A percentile compares a stretch with the other conserved stretches of the same genome.
These are phyloP conservation scores for Gossypium herbaceum DNA, from an alignment of 345 rosid species.

Conservation along the genomic window DNA sequence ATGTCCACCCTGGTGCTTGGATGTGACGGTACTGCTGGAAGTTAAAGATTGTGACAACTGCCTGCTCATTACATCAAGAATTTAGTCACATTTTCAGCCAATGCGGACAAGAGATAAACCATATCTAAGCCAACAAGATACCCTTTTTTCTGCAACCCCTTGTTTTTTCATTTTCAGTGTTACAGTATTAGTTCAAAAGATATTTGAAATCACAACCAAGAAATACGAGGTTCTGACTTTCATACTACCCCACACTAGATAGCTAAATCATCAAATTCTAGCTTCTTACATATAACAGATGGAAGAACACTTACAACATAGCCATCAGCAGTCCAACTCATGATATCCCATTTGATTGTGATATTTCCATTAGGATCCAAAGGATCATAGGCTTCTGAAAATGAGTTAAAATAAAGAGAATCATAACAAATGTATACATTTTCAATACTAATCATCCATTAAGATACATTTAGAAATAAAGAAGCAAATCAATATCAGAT, in stretches of 20 bases:
- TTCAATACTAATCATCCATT: not conserved
- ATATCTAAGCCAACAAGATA: not conserved
- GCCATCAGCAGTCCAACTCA: conserved; percentile 83
- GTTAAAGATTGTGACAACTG: conserved; percentile 65
- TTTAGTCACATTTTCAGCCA: conserved; percentile 6
- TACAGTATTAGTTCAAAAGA: not conserved
- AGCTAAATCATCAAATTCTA: conserved; percentile 1
- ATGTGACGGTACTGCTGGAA: conserved; percentile 91
- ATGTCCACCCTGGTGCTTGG: conserved; percentile 72
- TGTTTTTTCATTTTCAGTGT: not conserved
- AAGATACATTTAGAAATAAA: not conserved
- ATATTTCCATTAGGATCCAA: conserved; percentile 88
- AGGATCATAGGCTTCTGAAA: conserved; percentile 76
- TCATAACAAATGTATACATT: not conserved
- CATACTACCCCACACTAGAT: not conserved
- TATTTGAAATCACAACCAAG: not conserved
- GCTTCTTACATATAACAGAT: not conserved
- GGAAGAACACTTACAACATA: conserved; percentile 53
- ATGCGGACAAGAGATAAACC: not conserved
- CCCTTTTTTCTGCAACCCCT: not conserved
- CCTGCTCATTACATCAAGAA: conserved; percentile 38
- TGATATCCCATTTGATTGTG: conserved; percentile 89
- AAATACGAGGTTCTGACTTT: not conserved
- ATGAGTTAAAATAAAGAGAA: not conserved
- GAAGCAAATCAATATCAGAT: not conserved